Evolutionary conservation across 345 rosid genomes (phyloP), one percentile per base, ranked within the genome.

Genomic region (Citrus cavaleriei): DNA sequence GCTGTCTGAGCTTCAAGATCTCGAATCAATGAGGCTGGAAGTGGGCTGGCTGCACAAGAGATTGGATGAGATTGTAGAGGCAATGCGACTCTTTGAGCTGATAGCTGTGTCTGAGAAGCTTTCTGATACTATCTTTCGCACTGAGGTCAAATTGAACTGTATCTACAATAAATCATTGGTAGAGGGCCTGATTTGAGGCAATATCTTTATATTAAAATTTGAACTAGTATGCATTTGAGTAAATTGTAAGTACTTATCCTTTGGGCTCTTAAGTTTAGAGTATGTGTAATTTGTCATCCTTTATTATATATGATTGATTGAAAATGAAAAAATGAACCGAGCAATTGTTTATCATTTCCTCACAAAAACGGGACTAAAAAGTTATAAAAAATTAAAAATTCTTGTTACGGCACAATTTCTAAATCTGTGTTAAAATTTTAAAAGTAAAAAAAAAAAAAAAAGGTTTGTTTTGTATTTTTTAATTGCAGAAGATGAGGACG

Each of bases 11-110:
- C 68, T 82, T 38, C 30, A 28, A 10, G 89, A 86, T 80, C 76
- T 86, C 46, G 81, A 86, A 71, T 78, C 78, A 3, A 57, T 80
- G 4, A 62, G 60, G 25, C 6, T 86, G 66, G 74, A 78, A 58
- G 69, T 86, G 35, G 71, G 79, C 3, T 86, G 87, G 89, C 86
- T 86, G 14, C 79, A 7, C 2, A 67, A 74, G 70, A 76, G 81
- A 34, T 68, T 86, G 58, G 78, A 78, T 12, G 80, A 80, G 62
- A 68, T 86, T 64, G 8, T n/a, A 8, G 70, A 85, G 57, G 81
- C 81, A n/a, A 22, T 73, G 71, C 59, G 16, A 51, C 30, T 70
- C 9, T 25, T 32, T 0, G 72, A 81, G 73, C 49, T 70, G 58
- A 70, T 42, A 13, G 73, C 73, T 6, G n/a, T 28, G 51, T 25